Evolutionary conservation across 306 rosid species (phyloP).

Genomic region (Cucurbita ficifolia): DNA sequence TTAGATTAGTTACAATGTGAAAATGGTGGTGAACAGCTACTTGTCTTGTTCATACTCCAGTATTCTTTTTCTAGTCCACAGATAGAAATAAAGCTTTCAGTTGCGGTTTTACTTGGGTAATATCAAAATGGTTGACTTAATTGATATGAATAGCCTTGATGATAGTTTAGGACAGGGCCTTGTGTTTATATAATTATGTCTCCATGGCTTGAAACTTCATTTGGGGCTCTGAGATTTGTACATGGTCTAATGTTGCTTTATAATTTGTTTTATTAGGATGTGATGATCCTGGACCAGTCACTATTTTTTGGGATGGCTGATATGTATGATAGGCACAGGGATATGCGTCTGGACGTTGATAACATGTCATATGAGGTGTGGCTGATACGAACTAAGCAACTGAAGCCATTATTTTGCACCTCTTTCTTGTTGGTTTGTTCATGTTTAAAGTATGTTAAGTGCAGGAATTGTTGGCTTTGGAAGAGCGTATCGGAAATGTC

Average conservation of each 20-base stretch:
- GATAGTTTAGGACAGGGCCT: background rate
- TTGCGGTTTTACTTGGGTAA: background rate
- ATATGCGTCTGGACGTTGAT: constrained; percentile 96
- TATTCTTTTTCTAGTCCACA: too few relatives aligned
- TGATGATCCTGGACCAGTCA: constrained; percentile 85
- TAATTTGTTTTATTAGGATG: constrained; percentile 42
- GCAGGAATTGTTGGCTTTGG: constrained; percentile 85
- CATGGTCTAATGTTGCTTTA: background rate
- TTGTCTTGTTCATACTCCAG: background rate
- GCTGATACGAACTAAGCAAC: background rate
- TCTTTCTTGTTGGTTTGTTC: background rate
- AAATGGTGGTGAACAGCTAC: background rate
- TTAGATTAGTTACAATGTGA: background rate
- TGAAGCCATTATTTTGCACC: background rate
- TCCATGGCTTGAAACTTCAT: background rate
- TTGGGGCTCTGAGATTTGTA: too few relatives aligned
- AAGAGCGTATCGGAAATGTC: constrained; percentile 93
- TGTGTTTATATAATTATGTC: background rate
- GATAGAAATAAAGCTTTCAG: background rate
- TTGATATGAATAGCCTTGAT: background rate
- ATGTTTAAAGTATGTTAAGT: background rate
- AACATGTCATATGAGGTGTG: constrained; percentile 93
- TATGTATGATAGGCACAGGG: constrained; percentile 81
- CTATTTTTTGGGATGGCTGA: constrained; percentile 77
- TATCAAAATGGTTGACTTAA: background rate